phyloP scores from a whole-genome alignment of 371 early-diverging fungal genomes.

The Vairimorpha ceranae region DNA sequence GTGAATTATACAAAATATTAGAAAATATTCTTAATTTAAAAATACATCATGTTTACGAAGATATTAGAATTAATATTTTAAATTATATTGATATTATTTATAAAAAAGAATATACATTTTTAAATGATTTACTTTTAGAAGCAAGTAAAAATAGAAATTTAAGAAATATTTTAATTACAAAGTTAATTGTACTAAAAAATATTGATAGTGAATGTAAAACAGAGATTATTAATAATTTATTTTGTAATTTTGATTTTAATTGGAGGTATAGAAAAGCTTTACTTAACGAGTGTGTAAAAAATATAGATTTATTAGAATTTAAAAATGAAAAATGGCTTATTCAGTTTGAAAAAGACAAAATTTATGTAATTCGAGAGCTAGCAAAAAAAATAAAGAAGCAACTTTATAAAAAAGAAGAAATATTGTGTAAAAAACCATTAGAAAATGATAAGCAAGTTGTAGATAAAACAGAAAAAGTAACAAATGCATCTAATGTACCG shows the following conservation, averaged over 20 bases:
- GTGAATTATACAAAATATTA: neutral
- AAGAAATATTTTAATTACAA: constrained; percentile 5
- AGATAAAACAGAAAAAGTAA: no score
- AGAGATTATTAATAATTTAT: constrained; percentile 4
- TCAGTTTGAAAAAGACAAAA: constrained; percentile 27
- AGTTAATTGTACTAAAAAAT: neutral
- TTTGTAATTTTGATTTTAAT: constrained; percentile 8
- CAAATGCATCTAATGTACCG: no score
- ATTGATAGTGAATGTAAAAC: constrained; percentile 6
- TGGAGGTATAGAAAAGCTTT: constrained; percentile 43
- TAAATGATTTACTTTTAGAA: neutral
- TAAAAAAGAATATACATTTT: neutral
- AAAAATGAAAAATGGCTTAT: neutral
- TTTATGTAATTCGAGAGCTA: constrained; percentile 20
- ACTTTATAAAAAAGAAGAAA: neutral
- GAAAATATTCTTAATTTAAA: neutral
- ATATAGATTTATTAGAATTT: constrained; percentile 1
- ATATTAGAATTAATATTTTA: neutral
- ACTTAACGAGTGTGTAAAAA: constrained; percentile 6
- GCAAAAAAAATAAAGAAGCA: constrained; percentile 11
- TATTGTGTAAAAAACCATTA: neutral
- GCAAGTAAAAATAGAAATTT: neutral
- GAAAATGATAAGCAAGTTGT: neutral
- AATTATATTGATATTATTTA: neutral
- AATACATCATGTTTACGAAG: no score